phyloP scores from a whole-genome alignment of 805 yeast species.

The Grigorovia yakushimaensis region DNA sequence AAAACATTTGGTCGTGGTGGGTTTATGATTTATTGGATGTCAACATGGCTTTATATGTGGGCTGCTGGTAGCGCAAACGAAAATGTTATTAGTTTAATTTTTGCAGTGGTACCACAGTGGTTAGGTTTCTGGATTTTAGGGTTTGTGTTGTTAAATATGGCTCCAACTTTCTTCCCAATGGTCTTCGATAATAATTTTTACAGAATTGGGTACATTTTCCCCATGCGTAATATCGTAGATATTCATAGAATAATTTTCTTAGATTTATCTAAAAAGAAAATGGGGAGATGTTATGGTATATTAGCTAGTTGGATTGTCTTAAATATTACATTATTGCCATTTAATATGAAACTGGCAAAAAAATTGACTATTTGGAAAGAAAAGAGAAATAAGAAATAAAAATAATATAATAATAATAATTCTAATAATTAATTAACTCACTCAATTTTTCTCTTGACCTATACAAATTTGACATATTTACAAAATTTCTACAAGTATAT shows the following conservation, averaged over 20 bases:
- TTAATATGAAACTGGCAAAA: slow-evolving; percentile 33
- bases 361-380: slow-evolving; percentile 9
- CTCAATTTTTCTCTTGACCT: too few relatives aligned
- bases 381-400: background rate
- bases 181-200: slow-evolving; percentile 46
- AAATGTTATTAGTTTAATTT: slow-evolving; percentile 42
- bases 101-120: slow-evolving; percentile 48
- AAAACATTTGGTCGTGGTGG: slow-evolving; percentile 57
- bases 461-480: too few relatives aligned
- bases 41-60: slow-evolving; percentile 55
- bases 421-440: too few relatives aligned
- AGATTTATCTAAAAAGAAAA: slow-evolving; percentile 37
- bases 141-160: slow-evolving; percentile 58
- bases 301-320: slow-evolving; percentile 51
- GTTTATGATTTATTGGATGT: slow-evolving; percentile 66
- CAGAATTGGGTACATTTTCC: slow-evolving; percentile 58
- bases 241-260: slow-evolving; percentile 50
- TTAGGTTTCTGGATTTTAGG: slow-evolving; percentile 63
- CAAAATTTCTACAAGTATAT: too few relatives aligned
- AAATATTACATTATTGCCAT: slow-evolving; percentile 35
- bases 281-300: slow-evolving; percentile 55
- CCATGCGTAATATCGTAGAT: slow-evolving; percentile 57
- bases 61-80: slow-evolving; percentile 74
- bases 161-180: slow-evolving; percentile 60
- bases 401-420: too few relatives aligned